Conservation (phyloP, 345 rosid species). For the Balakata baccata region DNA sequence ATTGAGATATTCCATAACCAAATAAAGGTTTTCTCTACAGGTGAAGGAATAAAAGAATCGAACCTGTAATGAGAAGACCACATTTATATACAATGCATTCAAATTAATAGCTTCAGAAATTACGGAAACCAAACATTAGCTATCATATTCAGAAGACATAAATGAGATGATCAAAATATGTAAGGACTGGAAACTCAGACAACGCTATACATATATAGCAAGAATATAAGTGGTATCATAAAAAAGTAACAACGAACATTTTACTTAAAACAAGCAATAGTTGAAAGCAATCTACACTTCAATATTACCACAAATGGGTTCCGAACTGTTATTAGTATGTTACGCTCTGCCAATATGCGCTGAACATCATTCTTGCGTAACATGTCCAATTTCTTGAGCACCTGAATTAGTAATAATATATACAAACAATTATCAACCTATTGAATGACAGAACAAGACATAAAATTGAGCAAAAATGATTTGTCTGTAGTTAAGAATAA, state of each 20-base stretch:
- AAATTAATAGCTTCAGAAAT: constrained; percentile 12
- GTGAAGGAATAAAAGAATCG: constrained; percentile 80
- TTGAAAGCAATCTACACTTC: constrained; percentile 10
- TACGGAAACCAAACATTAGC: neutral
- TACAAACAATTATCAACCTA: neutral
- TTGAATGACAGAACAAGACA: neutral
- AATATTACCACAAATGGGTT: constrained; percentile 78
- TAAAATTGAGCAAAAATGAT: neutral
- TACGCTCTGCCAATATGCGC: constrained; percentile 74
- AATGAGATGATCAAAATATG: constrained; percentile 1
- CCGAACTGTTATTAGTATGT: constrained; percentile 75
- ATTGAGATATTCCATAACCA: constrained; percentile 90
- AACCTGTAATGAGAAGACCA: constrained; percentile 52
- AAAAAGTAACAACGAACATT: neutral
- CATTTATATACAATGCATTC: constrained; percentile 4
- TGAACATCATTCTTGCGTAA: constrained; percentile 72
- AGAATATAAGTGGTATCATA: neutral
- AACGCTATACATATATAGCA: constrained; percentile 3
- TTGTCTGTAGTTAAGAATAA: neutral
- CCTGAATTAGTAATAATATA: constrained; percentile 37
- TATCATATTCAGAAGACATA: constrained; percentile 1
- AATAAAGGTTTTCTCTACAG: constrained; percentile 79
- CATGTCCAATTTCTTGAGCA: constrained; percentile 77
- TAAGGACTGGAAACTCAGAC: constrained; percentile 5
- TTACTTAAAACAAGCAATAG: constrained; percentile 5